Percentiles rank a stretch among this genome's conserved stretches.
Conservation (phyloP, 1,284 basidiomycete species). For the Apiotrichum montevideense region DNA sequence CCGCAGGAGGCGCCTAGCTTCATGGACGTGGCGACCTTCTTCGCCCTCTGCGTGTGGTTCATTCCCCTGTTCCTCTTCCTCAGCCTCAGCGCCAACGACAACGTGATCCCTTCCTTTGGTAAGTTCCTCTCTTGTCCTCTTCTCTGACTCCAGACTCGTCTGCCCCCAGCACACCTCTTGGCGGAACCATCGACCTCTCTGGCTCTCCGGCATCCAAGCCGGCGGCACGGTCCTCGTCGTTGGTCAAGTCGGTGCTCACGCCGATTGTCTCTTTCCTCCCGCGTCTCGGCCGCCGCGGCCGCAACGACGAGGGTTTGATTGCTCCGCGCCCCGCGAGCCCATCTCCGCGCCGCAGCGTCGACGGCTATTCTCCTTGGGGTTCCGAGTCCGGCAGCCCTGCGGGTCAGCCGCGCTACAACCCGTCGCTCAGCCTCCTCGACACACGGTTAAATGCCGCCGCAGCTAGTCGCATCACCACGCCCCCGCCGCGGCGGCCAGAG, state of each 20-base stretch:
- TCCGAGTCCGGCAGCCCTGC: not conserved
- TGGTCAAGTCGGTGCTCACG: slow-evolving; percentile 61
- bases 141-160: slow-evolving; percentile 60
- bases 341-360: slow-evolving; percentile 16
- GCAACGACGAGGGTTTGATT: slow-evolving; percentile 55
- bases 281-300: slow-evolving; percentile 23
- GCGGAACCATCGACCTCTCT: slow-evolving; percentile 25
- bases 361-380: slow-evolving; percentile 12
- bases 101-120: slow-evolving; percentile 65
- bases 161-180: slow-evolving; percentile 25
- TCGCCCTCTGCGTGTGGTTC: slow-evolving; percentile 69
- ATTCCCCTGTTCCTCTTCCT: slow-evolving; percentile 85
- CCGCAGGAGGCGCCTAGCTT: slow-evolving; percentile 6
- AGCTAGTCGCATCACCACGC: not conserved
- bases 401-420: not conserved
- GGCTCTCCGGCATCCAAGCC: slow-evolving; percentile 9
- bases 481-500: not conserved
- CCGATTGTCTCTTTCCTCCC: slow-evolving; percentile 42
- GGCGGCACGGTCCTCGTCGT: slow-evolving; percentile 47
- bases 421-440: not conserved
- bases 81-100: slow-evolving; percentile 89
- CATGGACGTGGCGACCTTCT: slow-evolving; percentile 22
- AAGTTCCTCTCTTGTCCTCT: slow-evolving; percentile 50
- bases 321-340: slow-evolving; percentile 51
- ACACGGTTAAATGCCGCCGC: not conserved